Evolutionary conservation across 352 stramenopile species (phyloP).

Genomic region (Globisporangium iwayamae): DNA sequence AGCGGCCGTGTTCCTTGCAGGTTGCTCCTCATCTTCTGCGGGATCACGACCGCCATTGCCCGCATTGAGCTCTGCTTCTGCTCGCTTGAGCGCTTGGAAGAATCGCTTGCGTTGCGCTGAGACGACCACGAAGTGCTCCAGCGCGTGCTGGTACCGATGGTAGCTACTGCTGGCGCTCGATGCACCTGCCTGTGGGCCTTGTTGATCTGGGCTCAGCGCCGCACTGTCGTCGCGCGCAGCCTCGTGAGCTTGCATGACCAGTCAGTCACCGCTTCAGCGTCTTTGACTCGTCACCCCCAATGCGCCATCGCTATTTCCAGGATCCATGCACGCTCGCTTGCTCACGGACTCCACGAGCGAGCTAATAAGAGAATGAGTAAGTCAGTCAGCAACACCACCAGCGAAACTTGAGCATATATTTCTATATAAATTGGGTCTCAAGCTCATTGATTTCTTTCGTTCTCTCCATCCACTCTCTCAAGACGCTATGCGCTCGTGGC

Average conservation of each 20-base stretch:
- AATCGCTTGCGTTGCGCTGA: neutral
- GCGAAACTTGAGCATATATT: neutral
- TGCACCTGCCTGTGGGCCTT: constrained; percentile 3
- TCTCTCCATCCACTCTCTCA: neutral
- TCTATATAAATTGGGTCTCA: neutral
- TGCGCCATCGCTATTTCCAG: constrained; percentile 16
- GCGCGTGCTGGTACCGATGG: neutral
- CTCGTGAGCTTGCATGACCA: neutral
- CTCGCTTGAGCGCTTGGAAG: constrained; percentile 8
- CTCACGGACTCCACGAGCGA: too few relatives aligned
- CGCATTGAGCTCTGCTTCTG: constrained; percentile 5
- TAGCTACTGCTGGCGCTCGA: neutral
- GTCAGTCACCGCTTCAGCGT: neutral
- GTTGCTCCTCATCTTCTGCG: neutral
- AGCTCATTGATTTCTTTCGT: neutral
- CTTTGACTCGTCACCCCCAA: too few relatives aligned
- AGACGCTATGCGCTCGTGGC: constrained; percentile 15
- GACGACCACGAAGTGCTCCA: constrained; percentile 2
- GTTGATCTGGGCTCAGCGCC: neutral
- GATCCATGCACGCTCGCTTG: neutral
- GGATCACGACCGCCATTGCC: neutral
- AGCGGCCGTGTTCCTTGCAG: neutral
- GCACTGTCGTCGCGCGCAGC: neutral
- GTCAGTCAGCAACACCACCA: too few relatives aligned
- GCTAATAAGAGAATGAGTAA: too few relatives aligned